Base-by-base conservation (phyloP, 2,329 filamentous ascomycete genomes). In the Furcasterigmium sp. region DNA sequence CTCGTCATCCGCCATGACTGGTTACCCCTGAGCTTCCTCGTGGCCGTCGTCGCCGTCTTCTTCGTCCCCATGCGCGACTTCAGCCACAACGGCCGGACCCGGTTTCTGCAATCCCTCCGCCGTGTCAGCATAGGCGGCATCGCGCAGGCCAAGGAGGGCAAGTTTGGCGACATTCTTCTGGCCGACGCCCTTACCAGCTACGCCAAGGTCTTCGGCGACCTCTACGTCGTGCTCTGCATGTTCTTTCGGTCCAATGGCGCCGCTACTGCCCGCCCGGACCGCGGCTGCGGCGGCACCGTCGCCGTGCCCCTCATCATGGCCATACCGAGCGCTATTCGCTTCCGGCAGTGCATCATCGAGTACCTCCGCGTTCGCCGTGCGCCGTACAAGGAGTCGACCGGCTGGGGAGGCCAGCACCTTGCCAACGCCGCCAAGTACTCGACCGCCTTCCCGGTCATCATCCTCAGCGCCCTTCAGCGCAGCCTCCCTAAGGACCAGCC, bases 101-200 rank as follows among this genome's bases (percentile, higher is more conserved):
- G 89, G 2, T 85, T 95, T 35, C 76, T 94, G 37, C 67, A 78
- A 10, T 91, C 82, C 0, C 69, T 97, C 36, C 81, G 81, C 47
- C 84, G 93, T 44, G 82, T 97, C 47, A 80, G 80, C 53, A 69
- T 96, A 35, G 93, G 93, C 19, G 91, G 91, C 0, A 75, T 98
- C 19, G 91, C 93, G 13, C 84, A 91, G 63, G 73, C 87, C 1
- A 80, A 87, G 53, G 87, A 96, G 63, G 90, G 91, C 43, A 95
- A 95, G 59, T 97, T 97, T 56, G 91, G 89, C 44, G 93, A 98
- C 60, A 85, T 97, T 41, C 69, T 98, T 46, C 79, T 98, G 15
- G 91, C 93, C 26, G 93, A 98, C 75, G 91, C 90, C 43, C 68
- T 97, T 54, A 98, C 93, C 34, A 94, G 87, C 56, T 98, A 97